Percentiles rank a stretch among this genome's conserved stretches.
phyloP scores from a whole-genome alignment of 1,139 yeast genomes.

The Yamadazyma trypodendri region DNA sequence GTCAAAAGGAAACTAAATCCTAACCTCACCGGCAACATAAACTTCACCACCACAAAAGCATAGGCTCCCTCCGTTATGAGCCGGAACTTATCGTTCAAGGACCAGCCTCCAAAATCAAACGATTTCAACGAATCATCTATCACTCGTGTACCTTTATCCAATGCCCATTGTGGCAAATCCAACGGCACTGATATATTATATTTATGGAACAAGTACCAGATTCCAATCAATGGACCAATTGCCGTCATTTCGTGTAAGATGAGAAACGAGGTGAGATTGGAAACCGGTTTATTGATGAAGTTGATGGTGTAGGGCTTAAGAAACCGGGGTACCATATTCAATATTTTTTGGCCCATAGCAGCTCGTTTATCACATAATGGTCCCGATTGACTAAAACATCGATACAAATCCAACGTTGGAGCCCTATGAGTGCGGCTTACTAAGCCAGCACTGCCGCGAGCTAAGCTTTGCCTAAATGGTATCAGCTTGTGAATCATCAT shows the following conservation, averaged over 20 bases:
- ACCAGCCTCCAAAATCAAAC: constrained; percentile 33
- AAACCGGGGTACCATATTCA: constrained; percentile 44
- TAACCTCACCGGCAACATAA: constrained; percentile 58
- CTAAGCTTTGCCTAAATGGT: too few species aligned
- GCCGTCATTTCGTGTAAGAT: constrained; percentile 87
- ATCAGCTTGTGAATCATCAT: background rate
- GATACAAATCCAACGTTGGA: too few species aligned
- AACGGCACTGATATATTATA: constrained; percentile 40
- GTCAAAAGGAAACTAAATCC: constrained; percentile 56
- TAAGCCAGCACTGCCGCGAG: too few species aligned
- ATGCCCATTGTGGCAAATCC: constrained; percentile 66
- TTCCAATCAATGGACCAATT: constrained; percentile 67
- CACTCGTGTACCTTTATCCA: constrained; percentile 59
- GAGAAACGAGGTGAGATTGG: constrained; percentile 71
- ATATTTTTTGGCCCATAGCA: constrained; percentile 21
- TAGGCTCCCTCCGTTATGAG: constrained; percentile 82
- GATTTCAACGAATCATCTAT: constrained; percentile 47
- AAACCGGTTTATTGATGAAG: constrained; percentile 60
- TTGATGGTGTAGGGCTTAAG: constrained; percentile 49
- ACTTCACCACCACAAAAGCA: constrained; percentile 78
- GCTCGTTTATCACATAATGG: constrained; percentile 13
- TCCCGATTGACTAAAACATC: background rate
- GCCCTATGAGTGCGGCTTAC: too few species aligned
- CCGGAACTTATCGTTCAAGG: constrained; percentile 53
- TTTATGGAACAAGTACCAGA: constrained; percentile 75